phyloP scores from a whole-genome alignment of 2,329 filamentous ascomycete species.

The Ceratocystis eucalypticola region DNA sequence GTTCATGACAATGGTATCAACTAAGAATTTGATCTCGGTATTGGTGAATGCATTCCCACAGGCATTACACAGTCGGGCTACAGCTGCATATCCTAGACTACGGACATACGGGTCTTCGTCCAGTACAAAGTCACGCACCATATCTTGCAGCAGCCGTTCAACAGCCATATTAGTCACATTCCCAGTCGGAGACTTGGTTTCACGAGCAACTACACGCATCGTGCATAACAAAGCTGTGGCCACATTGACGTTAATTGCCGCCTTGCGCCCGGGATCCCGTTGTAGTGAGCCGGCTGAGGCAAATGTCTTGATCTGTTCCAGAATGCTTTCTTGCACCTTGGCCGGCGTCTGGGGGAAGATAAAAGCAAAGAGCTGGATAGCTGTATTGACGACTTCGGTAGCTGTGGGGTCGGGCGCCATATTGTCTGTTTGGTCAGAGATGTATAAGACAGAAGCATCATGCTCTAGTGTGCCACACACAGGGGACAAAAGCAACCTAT shows the following conservation, averaged over 20 bases:
- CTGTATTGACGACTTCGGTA: constrained; percentile 88
- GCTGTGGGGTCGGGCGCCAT: constrained; percentile 59
- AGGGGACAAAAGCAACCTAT: constrained; percentile 50
- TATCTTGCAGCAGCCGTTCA: constrained; percentile 71
- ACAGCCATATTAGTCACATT: constrained; percentile 62
- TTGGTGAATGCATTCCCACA: constrained; percentile 85
- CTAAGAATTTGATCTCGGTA: constrained; percentile 74
- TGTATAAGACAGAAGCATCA: constrained; percentile 69
- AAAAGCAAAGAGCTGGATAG: constrained; percentile 84
- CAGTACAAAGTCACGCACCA: constrained; percentile 57
- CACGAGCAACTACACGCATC: constrained; percentile 70
- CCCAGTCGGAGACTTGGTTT: constrained; percentile 59
- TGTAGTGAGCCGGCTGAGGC: constrained; percentile 67
- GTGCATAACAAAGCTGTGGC: constrained; percentile 67
- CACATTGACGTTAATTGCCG: constrained; percentile 83
- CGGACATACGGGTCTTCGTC: constrained; percentile 78
- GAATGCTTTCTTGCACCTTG: constrained; percentile 87
- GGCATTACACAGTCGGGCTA: constrained; percentile 70
- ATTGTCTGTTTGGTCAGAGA: constrained; percentile 23
- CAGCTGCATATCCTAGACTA: constrained; percentile 67
- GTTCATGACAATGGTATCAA: constrained; percentile 89
- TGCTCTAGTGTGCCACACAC: constrained; percentile 78
- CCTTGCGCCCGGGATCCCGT: constrained; percentile 74
- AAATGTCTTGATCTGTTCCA: constrained; percentile 87
- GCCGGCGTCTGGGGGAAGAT: constrained; percentile 77